phyloP scores from a whole-genome alignment of 495 filamentous ascomycete species.

The Aspergillus taichungensis region DNA sequence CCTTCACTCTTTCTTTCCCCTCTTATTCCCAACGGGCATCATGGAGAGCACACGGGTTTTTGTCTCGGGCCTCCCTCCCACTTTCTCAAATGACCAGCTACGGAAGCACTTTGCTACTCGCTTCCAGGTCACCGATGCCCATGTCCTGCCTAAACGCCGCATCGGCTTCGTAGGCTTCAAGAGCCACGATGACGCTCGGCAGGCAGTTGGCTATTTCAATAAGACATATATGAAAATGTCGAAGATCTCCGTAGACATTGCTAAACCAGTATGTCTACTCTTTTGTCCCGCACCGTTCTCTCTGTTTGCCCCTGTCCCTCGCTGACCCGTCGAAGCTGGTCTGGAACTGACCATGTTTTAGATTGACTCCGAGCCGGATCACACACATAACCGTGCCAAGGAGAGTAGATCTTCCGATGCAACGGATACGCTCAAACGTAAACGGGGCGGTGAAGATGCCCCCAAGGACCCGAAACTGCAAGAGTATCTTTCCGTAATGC shows the following conservation, averaged over 20 bases:
- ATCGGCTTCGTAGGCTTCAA: conserved; percentile 97
- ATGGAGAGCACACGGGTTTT: conserved; percentile 69
- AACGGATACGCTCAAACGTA: conserved; percentile 44
- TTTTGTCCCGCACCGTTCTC: conserved; percentile 4
- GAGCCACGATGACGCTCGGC: conserved; percentile 63
- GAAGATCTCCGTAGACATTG: conserved; percentile 87
- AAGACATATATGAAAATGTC: conserved; percentile 92
- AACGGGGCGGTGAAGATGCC: conserved; percentile 36
- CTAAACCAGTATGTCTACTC: conserved; percentile 58
- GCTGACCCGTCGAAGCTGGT: conserved; percentile 40
- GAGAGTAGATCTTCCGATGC: conserved; percentile 12
- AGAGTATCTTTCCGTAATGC: conserved; percentile 82
- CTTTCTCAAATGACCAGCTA: conserved; percentile 67
- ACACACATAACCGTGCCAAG: conserved; percentile 21
- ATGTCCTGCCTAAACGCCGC: conserved; percentile 75
- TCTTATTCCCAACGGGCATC: conserved; percentile 7
- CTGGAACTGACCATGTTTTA: conserved; percentile 37
- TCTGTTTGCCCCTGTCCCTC: conserved; percentile 23
- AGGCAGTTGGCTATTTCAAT: conserved; percentile 91
- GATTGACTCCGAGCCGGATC: conserved; percentile 32
- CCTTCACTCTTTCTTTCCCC: conserved; percentile 9
- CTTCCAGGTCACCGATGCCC: conserved; percentile 76
- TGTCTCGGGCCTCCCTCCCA: conserved; percentile 75
- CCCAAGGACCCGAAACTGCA: conserved; percentile 66
- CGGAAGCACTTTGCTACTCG: conserved; percentile 76